Evolutionary conservation across 164 flowering plant species (phyloP).

Genomic region (Vitis vinifera): ASM3070453v1 NC_081808.1:18864501-18865000

Average conservation of each 20-base stretch:
- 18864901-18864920: slow-evolving; percentile 62
- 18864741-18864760: slow-evolving; percentile 22
- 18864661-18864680: slow-evolving; percentile 34
- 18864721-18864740: slow-evolving; percentile 38
- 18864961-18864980: not conserved
- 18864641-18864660: slow-evolving; percentile 26
- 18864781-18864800: slow-evolving; percentile 30
- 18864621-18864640: slow-evolving; percentile 23
- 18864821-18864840: slow-evolving; percentile 32
- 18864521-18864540: slow-evolving; percentile 28
- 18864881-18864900: slow-evolving; percentile 77
- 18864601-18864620: slow-evolving; percentile 30
- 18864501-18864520: slow-evolving; percentile 29
- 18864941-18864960: not conserved
- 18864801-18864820: slow-evolving; percentile 42
- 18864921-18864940: not conserved
- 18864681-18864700: slow-evolving; percentile 35
- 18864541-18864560: slow-evolving; percentile 25
- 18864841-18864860: slow-evolving; percentile 34
- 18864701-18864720: slow-evolving; percentile 27
- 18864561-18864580: slow-evolving; percentile 16
- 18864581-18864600: slow-evolving; percentile 21
- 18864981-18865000: too few relatives aligned
- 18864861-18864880: slow-evolving; percentile 53
- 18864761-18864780: slow-evolving; percentile 27